Percentiles rank a stretch among this genome's conserved stretches.
phyloP scores from a whole-genome alignment of 345 rosid genomes.

The Brassica cretica region DNA sequence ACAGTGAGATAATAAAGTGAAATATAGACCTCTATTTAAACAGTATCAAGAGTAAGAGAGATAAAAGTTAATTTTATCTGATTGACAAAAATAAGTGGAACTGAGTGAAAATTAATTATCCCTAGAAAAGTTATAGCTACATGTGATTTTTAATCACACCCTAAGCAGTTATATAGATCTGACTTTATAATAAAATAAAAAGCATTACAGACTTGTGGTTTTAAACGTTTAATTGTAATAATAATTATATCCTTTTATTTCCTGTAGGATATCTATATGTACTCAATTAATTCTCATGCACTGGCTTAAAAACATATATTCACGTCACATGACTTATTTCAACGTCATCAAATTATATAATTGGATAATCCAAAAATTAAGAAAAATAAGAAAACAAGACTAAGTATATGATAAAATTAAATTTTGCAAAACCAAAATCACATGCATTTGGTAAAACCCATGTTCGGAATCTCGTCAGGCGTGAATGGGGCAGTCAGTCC shows the following conservation, averaged over 20 bases:
- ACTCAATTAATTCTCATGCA: neutral
- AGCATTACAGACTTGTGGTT: neutral
- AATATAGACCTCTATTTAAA: too few relatives aligned
- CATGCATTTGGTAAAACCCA: constrained; percentile 39
- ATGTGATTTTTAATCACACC: too few relatives aligned
- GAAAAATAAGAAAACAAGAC: neutral
- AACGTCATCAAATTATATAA: neutral
- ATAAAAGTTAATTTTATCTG: too few relatives aligned
- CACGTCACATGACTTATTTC: neutral
- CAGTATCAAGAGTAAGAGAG: too few relatives aligned
- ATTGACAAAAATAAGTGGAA: too few relatives aligned
- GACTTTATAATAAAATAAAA: constrained; percentile 14
- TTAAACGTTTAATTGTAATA: neutral
- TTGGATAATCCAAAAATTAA: neutral
- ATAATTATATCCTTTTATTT: neutral
- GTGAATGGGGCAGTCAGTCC: too few relatives aligned
- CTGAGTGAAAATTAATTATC: too few relatives aligned
- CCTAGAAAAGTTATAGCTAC: too few relatives aligned
- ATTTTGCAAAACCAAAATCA: constrained; percentile 16
- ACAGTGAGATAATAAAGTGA: too few relatives aligned
- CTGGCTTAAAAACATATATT: neutral
- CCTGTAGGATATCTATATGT: neutral
- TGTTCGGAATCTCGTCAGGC: too few relatives aligned
- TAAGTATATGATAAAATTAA: neutral
- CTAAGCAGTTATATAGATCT: neutral